Percentiles rank a stretch among this genome's conserved stretches.
Evolutionary conservation across 805 yeast genomes (phyloP).

Genomic region (Metschnikowia cerradonensis): DNA sequence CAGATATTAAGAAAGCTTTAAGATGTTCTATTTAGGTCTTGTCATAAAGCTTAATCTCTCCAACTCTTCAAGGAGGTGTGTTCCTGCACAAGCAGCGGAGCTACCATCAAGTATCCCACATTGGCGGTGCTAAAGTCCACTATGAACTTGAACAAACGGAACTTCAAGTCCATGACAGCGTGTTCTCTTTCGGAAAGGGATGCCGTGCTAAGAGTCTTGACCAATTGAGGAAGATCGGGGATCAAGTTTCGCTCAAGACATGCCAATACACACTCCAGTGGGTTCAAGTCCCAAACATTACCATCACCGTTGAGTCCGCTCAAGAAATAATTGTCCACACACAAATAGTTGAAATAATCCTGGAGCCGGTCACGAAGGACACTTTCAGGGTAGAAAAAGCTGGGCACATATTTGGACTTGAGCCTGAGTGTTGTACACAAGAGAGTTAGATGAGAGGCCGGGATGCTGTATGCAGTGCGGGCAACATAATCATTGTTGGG

Average conservation of each 20-base stretch:
- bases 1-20: not conserved
- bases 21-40: not conserved
- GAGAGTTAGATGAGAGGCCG: constrained; percentile 32
- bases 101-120: constrained; percentile 34
- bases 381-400: constrained; percentile 34
- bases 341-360: constrained; percentile 39
- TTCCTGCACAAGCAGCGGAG: constrained; percentile 15
- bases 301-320: constrained; percentile 35
- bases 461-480: constrained; percentile 47
- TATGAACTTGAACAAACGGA: constrained; percentile 37
- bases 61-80: not conserved
- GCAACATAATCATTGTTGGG: constrained; percentile 25
- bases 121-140: constrained; percentile 39
- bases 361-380: constrained; percentile 34
- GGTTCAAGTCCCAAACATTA: constrained; percentile 43
- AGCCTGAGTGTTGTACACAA: constrained; percentile 36
- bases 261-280: constrained; percentile 49
- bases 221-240: constrained; percentile 20
- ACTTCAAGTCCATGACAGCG: constrained; percentile 28
- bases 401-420: constrained; percentile 39
- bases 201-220: constrained; percentile 17
- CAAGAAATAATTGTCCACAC: constrained; percentile 50
- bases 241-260: constrained; percentile 57
- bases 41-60: not conserved
- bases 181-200: constrained; percentile 10